Base-by-base conservation (phyloP, 2,329 filamentous ascomycete genomes). In the Canariomyces notabilis region DNA sequence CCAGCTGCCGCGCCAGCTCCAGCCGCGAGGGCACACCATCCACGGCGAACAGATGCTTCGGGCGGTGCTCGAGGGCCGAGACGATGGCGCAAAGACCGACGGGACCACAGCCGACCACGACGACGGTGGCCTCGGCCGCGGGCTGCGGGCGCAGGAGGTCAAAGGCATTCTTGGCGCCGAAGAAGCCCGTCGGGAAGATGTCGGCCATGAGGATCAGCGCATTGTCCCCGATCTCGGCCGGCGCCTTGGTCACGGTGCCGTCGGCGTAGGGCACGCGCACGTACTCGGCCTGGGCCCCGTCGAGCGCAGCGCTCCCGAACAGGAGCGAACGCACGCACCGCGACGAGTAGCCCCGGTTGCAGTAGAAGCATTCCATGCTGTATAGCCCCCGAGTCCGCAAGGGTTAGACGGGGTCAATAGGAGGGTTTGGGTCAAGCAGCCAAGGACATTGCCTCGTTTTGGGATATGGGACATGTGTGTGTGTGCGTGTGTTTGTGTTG, bases 121-220 rank as follows among this genome's bases (percentile, higher is more conserved):
- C 85, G 0, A 89, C 82, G 0, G 83, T 87, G 49, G 82, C 79
- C 37, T 87, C 78, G 15, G 73, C 66, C 42, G 83, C 77, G 46
- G 82, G 73, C 50, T 61, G 53, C 32, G 57, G 57, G n/a, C 63
- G 59, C 32, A 83, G 73, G 59, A 83, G 68, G 47, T 79, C 78
- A 64, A 95, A 84, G 6, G 82, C 90, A 59, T 89, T 93, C 47
- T 77, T 75, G 4, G 87, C 87, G 6, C 87, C 89, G 57, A 90
- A 95, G 68, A 81, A 95, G 6, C 90, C 87, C 0, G 83, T 88
- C 1, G 89, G 89, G 66, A 93, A 95, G 58, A 95, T 94, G 61
- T 95, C 89, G 14, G 87, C 89, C 89, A 95, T 95, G 20, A 95
- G 75, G 6, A 94, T 81, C 39, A 94, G 73, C 29, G 81, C 81